Base-by-base conservation (phyloP, 228 moss, liverwort and hornwort genomes). In the Sphagnum magellanicum region DNA sequence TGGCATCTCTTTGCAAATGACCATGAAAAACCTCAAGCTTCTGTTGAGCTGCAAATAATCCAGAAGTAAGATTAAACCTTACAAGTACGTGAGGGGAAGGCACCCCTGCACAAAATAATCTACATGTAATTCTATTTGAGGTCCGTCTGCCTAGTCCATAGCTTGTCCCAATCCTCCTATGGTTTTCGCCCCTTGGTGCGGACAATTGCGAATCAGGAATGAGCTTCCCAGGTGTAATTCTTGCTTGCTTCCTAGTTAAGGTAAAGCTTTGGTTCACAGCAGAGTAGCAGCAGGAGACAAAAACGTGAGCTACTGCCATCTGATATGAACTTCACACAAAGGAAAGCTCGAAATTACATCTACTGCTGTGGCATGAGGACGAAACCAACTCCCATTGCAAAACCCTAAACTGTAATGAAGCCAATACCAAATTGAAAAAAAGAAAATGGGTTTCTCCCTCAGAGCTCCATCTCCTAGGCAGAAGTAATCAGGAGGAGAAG, bases 1-100 rank as follows among this genome's bases (percentile, higher is more conserved):
- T 16, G 53, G 72, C 47, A 71, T 15, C 15, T 59, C 12, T 11
- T 11, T 59, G 11, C 15, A 11, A 15, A 59, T 76, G 76, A 4
- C 68, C 58, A 6, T 71, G 77, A 14, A 79, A 66, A 9, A 70
- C 63, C 17, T 76, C 74, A 71, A 70, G 79, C 66, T 77, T 69
- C 48, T 71, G 73, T 53, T 80, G 79, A 5, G 83, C 79, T 9
- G 79, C 72, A 72, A 71, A 84, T 11, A 55, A 74, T 77, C 77
- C 74, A 0, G 80, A 84, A 5, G 83, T 79, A 9, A 77, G 48
- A 53, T 75, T 59, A 8, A 79, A 77, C 46, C 79, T 70, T 58
- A 66, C 62, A 80, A 16, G 70, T 66, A 8, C 77, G 72, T 5
- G 32, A 55, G 8, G 8, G 8, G 55, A 55, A 55, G 12, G 55